A percentile compares a stretch with the other conserved stretches of the same genome.
These are phyloP conservation scores for Trichoderma breve DNA, from an alignment of 2,329 filamentous ascomycete species.

Conservation along the genomic window DNA sequence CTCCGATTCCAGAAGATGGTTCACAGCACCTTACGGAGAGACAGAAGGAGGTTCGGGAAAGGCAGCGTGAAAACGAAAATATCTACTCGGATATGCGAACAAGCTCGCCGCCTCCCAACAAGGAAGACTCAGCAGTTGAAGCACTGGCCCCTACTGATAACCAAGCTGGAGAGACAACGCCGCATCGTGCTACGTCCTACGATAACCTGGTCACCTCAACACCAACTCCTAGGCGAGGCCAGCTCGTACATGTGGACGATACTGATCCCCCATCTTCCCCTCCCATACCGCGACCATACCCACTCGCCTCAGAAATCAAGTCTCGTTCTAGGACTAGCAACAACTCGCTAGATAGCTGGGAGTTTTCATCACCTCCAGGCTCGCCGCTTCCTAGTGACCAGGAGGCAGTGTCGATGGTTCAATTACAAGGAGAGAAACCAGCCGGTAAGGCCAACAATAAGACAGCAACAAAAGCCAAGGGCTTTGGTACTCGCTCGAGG, in stretches of 20 bases:
- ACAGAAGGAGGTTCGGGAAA: slow-evolving; percentile 73
- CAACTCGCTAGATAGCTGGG: slow-evolving; percentile 43
- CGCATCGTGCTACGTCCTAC: slow-evolving; percentile 44
- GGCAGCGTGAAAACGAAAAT: slow-evolving; percentile 64
- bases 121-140: slow-evolving; percentile 22
- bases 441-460: slow-evolving; percentile 22
- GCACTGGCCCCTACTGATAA: slow-evolving; percentile 11
- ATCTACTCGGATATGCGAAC: slow-evolving; percentile 69
- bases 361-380: slow-evolving; percentile 57
- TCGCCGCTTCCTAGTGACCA: slow-evolving; percentile 45
- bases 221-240: slow-evolving; percentile 58
- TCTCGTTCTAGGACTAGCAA: slow-evolving; percentile 42
- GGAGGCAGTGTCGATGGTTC: slow-evolving; percentile 18
- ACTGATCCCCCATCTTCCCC: slow-evolving; percentile 59
- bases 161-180: slow-evolving; percentile 42
- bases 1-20: slow-evolving; percentile 50
- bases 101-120: slow-evolving; percentile 36
- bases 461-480: slow-evolving; percentile 9
- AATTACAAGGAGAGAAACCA: slow-evolving; percentile 21
- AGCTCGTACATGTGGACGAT: slow-evolving; percentile 47
- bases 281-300: slow-evolving; percentile 53
- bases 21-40: slow-evolving; percentile 76
- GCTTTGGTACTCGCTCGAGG: slow-evolving; percentile 6
- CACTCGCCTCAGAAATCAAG: slow-evolving; percentile 51
- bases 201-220: slow-evolving; percentile 58